Evolutionary conservation across 257 asterid genomes (phyloP).

Genomic region (Solanum sitiens): DNA sequence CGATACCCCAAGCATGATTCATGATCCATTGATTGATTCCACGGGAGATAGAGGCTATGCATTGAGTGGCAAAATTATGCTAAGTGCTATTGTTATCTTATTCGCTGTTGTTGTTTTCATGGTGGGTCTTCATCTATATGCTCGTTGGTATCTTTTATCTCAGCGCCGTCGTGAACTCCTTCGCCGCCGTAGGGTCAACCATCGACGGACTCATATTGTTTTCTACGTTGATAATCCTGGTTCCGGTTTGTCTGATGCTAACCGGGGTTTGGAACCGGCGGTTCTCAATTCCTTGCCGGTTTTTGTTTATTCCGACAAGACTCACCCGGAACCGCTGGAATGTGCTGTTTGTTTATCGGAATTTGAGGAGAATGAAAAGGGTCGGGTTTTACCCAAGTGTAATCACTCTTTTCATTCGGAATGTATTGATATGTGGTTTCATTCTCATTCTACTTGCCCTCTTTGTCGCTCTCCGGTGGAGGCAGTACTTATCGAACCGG

Average conservation of each 20-base stretch:
- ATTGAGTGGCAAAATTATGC: conserved; percentile 63
- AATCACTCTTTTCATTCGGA: conserved; percentile 58
- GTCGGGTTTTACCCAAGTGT: conserved; percentile 56
- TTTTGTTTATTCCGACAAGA: conserved; percentile 23
- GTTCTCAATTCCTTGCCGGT: conserved; percentile 50
- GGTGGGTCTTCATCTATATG: conserved; percentile 55
- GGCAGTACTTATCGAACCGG: conserved; percentile 13
- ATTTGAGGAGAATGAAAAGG: conserved; percentile 52
- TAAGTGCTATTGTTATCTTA: conserved; percentile 42
- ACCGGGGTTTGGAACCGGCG: conserved; percentile 48
- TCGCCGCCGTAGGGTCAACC: conserved; percentile 40
- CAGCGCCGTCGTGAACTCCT: conserved; percentile 40
- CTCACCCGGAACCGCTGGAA: conserved; percentile 25
- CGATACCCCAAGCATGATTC: background rate
- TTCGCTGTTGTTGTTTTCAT: conserved; percentile 50
- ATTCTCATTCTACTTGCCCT: conserved; percentile 74
- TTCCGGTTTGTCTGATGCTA: conserved; percentile 8
- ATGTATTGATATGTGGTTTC: conserved; percentile 88
- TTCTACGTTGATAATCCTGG: conserved; percentile 26
- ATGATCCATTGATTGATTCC: background rate
- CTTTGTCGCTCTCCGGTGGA: conserved; percentile 73
- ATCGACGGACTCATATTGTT: conserved; percentile 36
- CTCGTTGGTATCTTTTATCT: conserved; percentile 43
- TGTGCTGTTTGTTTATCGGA: conserved; percentile 83
- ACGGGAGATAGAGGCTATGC: conserved; percentile 33